phyloP scores from a whole-genome alignment of 768 basidiomycete genomes.

The Calocybe indica region DNA sequence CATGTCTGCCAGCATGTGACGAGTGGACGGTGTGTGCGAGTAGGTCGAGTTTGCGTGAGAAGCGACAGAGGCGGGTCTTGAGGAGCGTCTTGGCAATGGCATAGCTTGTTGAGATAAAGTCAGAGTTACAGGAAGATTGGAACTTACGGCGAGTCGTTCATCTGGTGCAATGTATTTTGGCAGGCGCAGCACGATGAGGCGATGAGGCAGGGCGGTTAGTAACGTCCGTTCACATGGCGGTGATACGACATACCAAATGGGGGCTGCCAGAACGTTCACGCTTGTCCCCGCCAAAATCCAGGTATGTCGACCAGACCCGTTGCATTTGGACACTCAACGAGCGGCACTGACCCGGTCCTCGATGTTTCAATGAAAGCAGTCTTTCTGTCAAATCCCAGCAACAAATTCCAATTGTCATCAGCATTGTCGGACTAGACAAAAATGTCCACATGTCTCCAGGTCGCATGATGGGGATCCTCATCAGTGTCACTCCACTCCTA shows the following conservation, averaged over 20 bases:
- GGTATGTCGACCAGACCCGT: conserved; percentile 49
- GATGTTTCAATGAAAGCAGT: too few relatives aligned
- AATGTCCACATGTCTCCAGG: too few relatives aligned
- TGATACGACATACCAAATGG: conserved; percentile 12
- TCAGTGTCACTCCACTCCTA: too few relatives aligned
- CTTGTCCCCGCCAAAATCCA: conserved; percentile 19
- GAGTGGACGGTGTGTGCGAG: conserved; percentile 41
- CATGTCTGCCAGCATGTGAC: conserved; percentile 35
- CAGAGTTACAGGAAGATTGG: not conserved
- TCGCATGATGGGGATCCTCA: too few relatives aligned
- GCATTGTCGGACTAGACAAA: too few relatives aligned
- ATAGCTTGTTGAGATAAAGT: not conserved
- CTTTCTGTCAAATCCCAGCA: too few relatives aligned
- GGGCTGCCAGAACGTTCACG: conserved; percentile 9
- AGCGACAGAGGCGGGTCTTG: conserved; percentile 31
- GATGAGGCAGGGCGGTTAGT: conserved; percentile 8
- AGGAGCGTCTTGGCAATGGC: conserved; percentile 11
- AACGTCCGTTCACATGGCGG: conserved; percentile 9
- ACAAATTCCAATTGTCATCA: too few relatives aligned
- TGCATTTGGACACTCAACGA: conserved; percentile 27
- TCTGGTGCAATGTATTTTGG: conserved; percentile 20
- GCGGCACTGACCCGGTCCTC: too few relatives aligned
- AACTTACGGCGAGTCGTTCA: conserved; percentile 20
- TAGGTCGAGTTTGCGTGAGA: conserved; percentile 32
- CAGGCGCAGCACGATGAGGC: conserved; percentile 9